Base-by-base conservation (phyloP, 2,329 filamentous ascomycete genomes). In the Chaetomium globosum region DNA sequence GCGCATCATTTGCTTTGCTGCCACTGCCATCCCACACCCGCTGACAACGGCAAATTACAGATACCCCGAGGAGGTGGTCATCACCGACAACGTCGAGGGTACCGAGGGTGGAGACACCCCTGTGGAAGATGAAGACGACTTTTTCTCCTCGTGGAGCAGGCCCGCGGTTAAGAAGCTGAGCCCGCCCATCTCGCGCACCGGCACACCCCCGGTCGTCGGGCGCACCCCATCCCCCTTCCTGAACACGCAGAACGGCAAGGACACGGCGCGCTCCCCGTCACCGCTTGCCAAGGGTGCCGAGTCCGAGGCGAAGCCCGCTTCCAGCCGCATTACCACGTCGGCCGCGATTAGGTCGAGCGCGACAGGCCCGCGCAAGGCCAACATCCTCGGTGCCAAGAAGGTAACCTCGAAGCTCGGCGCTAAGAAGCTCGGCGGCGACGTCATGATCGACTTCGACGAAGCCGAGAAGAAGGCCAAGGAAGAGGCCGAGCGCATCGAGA, bases 81-180 rank as follows among this genome's bases (percentile, higher is more conserved):
- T 97, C 70, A 90, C 88, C 64, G 95, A 98, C 73, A 82, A 85
- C 36, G 82, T 84, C 68, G 85, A 87, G 60, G 81, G 80, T 28
- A 81, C 84, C 57, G 89, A 92, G 66, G 88, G 86, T 46, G 88
- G 85, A 36, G 87, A 84, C 70, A 96, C 92, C 12, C 91, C 93
- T n/a, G 85, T 90, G 54, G 90, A 88, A 71, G 93, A 97, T 71
- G 88, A 89, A 23, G 93, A 97, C 74, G 95, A 98, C 77, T 99
- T 99, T 83, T 99, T 99, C 80, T 97, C 94, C 10, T 97, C 93
- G 0, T 99, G 94, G 95, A 95, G 98, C 75, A 97, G 98, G 81
- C 95, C 95, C 26, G 87, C 93, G 4, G 96, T 99, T 80, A 99
- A 98, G 84, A 89, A 93, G 72, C 94, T 94, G 43, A 97, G 92